Percentiles rank a stretch among this genome's conserved stretches.
Conservation (phyloP, 2,329 filamentous ascomycete species). For the Alternaria brassicicola region DNA sequence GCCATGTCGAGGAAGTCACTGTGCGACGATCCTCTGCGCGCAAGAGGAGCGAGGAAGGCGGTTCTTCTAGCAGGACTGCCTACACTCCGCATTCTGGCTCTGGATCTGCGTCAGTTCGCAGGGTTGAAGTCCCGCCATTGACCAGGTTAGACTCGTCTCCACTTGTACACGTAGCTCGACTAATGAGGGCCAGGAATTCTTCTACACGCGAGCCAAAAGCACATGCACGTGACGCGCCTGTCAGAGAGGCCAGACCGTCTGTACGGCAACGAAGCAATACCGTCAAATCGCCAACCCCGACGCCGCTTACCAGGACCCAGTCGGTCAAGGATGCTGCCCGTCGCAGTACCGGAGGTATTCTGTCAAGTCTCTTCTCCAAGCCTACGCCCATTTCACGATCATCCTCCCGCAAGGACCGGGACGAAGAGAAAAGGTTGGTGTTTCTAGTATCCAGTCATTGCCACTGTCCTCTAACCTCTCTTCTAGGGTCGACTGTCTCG, state of each 20-base stretch:
- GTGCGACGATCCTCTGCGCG: slow-evolving; percentile 35
- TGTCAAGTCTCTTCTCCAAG: slow-evolving; percentile 45
- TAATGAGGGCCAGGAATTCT: slow-evolving; percentile 32
- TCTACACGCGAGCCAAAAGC: slow-evolving; percentile 43
- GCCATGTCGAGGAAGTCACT: slow-evolving; percentile 37
- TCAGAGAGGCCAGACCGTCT: slow-evolving; percentile 34
- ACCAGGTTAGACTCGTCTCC: slow-evolving; percentile 33
- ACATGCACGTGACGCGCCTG: slow-evolving; percentile 26
- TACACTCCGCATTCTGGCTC: slow-evolving; percentile 44
- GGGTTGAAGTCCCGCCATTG: slow-evolving; percentile 37
- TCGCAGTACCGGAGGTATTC: slow-evolving; percentile 41
- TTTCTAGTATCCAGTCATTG: not conserved
- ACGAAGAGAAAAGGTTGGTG: slow-evolving; percentile 35
- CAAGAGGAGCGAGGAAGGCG: slow-evolving; percentile 43
- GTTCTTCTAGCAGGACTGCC: slow-evolving; percentile 43
- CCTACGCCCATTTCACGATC: slow-evolving; percentile 29
- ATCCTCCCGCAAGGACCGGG: slow-evolving; percentile 29
- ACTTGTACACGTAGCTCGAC: slow-evolving; percentile 14
- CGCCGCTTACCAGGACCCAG: slow-evolving; percentile 34
- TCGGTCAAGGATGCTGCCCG: slow-evolving; percentile 35
- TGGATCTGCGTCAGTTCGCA: slow-evolving; percentile 38
- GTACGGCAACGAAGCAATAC: slow-evolving; percentile 37
- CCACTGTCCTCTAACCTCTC: slow-evolving; percentile 18
- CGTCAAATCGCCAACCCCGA: slow-evolving; percentile 33
- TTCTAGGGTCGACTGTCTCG: slow-evolving; percentile 71